Conservation (phyloP, 1,139 yeast species). For the Suhomyces bribrorum region DNA sequence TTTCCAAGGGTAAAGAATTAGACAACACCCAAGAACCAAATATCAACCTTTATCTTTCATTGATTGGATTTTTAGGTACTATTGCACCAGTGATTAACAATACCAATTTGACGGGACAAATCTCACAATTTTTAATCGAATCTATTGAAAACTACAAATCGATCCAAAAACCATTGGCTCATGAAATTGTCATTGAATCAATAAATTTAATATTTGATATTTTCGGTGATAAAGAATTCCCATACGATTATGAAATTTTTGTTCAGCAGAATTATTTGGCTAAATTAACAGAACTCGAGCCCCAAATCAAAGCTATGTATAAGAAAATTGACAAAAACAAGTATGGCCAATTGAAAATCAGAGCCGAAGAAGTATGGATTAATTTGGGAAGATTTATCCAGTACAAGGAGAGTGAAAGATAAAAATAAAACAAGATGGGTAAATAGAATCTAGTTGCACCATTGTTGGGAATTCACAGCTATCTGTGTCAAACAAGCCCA, state of each 20-base stretch:
- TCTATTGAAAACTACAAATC: constrained; percentile 24
- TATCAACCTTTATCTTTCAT: constrained; percentile 24
- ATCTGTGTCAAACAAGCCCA: no score
- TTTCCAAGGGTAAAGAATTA: constrained; percentile 22
- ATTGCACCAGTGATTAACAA: constrained; percentile 54
- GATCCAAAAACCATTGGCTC: constrained; percentile 22
- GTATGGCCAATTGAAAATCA: constrained; percentile 55
- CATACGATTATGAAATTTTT: constrained; percentile 69
- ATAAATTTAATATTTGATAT: constrained; percentile 72
- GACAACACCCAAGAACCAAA: constrained; percentile 14
- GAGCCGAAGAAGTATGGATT: constrained; percentile 65
- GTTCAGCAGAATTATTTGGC: constrained; percentile 54
- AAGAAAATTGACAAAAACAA: constrained; percentile 70
- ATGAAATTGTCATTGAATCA: constrained; percentile 55
- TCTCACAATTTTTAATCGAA: constrained; percentile 49
- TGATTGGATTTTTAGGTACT: constrained; percentile 56
- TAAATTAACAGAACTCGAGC: constrained; percentile 46
- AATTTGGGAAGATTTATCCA: constrained; percentile 75
- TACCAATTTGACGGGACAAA: constrained; percentile 43
- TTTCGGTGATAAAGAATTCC: constrained; percentile 71
- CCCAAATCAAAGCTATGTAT: constrained; percentile 54
- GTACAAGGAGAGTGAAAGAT: constrained; percentile 49
- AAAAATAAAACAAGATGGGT: no score
- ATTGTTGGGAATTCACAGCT: no score
- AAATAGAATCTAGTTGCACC: no score